Percentiles rank a stretch among this genome's conserved stretches.
These are phyloP conservation scores for Leccinum arenicola DNA, from an alignment of 768 basidiomycete genomes.

Conservation along the genomic window DNA sequence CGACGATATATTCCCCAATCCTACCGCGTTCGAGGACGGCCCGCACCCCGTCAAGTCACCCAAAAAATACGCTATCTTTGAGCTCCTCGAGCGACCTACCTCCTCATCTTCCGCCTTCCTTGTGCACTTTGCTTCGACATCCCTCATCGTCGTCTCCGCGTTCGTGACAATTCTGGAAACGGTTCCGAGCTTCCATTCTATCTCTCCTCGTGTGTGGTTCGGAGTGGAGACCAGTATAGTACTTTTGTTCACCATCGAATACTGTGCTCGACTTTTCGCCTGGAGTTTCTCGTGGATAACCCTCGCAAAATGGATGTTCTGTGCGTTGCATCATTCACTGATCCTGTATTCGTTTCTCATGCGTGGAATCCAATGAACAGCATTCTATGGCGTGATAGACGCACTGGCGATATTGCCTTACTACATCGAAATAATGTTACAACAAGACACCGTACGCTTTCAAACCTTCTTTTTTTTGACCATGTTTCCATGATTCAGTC, in stretches of 20 bases:
- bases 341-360: not conserved
- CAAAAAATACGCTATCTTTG: conserved; percentile 66
- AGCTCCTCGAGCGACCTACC: conserved; percentile 77
- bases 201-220: conserved; percentile 74
- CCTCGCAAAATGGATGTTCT: conserved; percentile 64
- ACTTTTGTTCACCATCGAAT: conserved; percentile 84
- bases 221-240: conserved; percentile 85
- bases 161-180: conserved; percentile 78
- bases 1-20: conserved; percentile 39
- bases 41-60: conserved; percentile 30
- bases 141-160: conserved; percentile 71
- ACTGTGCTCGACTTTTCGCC: conserved; percentile 67
- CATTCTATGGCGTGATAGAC: conserved; percentile 86
- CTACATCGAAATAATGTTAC: conserved; percentile 80
- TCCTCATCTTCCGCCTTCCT: conserved; percentile 75
- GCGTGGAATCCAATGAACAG: conserved; percentile 29
- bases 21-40: conserved; percentile 34
- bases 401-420: conserved; percentile 84
- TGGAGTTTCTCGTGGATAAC: conserved; percentile 67
- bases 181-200: conserved; percentile 70
- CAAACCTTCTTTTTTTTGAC: not conserved
- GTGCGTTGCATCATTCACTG: conserved; percentile 37
- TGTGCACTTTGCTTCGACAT: conserved; percentile 67
- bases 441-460: conserved; percentile 75
- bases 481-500: conserved; percentile 1